phyloP scores from a whole-genome alignment of 441 rosid species.

The Corymbia citriodora region DNA sequence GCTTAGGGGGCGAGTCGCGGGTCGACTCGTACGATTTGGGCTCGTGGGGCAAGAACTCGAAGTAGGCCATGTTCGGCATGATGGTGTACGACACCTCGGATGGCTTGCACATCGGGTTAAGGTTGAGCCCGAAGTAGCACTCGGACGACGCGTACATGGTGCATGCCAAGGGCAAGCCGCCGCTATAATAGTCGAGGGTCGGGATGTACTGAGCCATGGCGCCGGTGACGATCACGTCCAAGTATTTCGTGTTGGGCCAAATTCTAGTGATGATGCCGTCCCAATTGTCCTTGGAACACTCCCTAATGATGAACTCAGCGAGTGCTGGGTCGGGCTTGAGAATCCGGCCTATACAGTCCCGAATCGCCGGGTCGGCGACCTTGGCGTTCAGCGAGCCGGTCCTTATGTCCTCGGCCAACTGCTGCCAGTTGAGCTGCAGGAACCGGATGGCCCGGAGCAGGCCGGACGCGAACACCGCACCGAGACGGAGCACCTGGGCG shows the following conservation, averaged over 20 bases:
- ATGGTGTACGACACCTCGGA: conserved; percentile 84
- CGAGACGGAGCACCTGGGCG: conserved; percentile 66
- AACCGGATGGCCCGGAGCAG: conserved; percentile 85
- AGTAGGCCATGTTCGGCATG: conserved; percentile 96
- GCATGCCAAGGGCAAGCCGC: conserved; percentile 74
- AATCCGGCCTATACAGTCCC: conserved; percentile 23
- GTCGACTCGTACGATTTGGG: conserved; percentile 9
- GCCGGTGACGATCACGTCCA: conserved; percentile 90
- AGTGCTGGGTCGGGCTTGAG: conserved; percentile 49
- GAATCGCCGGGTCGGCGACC: conserved; percentile 44
- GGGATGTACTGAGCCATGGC: conserved; percentile 96
- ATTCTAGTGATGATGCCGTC: conserved; percentile 67
- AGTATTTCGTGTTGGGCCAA: conserved; percentile 86
- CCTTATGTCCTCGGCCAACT: conserved; percentile 52
- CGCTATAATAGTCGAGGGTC: conserved; percentile 74
- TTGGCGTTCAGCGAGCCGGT: conserved; percentile 39
- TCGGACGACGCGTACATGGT: conserved; percentile 98
- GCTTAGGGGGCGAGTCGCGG: conserved; percentile 25
- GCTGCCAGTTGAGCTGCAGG: conserved; percentile 69
- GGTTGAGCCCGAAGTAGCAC: conserved; percentile 83
- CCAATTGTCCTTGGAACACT: conserved; percentile 58
- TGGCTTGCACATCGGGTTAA: conserved; percentile 86
- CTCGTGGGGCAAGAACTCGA: conserved; percentile 72
- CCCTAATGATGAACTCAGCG: conserved; percentile 40
- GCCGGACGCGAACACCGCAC: conserved; percentile 91